Conservation (phyloP, 129 eudicot genomes). For the Chrysanthemum seticuspe region DNA sequence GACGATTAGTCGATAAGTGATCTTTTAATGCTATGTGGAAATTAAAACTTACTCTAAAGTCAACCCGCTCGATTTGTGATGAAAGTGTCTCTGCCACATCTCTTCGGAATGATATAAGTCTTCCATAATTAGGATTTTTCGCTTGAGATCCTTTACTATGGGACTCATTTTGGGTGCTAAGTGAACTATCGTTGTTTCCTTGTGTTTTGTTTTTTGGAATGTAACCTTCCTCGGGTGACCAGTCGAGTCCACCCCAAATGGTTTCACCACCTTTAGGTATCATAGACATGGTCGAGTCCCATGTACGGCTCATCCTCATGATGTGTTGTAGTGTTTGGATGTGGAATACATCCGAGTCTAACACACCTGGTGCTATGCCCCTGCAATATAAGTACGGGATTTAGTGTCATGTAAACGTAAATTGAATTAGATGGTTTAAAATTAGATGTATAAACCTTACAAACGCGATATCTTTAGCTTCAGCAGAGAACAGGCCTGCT, state of each 20-base stretch:
- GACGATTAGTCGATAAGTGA: not conserved
- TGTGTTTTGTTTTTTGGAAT: constrained; percentile 46
- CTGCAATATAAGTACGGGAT: constrained; percentile 32
- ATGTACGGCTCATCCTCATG: constrained; percentile 95
- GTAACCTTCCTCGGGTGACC: constrained; percentile 90
- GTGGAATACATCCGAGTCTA: constrained; percentile 76
- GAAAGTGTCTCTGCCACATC: constrained; percentile 55
- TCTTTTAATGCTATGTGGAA: not conserved
- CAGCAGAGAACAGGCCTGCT: constrained; percentile 91
- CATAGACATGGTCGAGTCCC: constrained; percentile 99
- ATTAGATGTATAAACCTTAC: constrained; percentile 51
- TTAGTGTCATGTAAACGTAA: not conserved
- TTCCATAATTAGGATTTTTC: constrained; percentile 57
- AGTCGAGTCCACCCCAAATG: constrained; percentile 95
- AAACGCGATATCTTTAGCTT: constrained; percentile 90
- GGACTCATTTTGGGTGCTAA: constrained; percentile 26
- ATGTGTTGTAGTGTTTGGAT: constrained; percentile 82
- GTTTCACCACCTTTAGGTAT: constrained; percentile 98
- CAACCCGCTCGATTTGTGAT: constrained; percentile 59
- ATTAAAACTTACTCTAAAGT: constrained; percentile 66
- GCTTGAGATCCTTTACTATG: constrained; percentile 22
- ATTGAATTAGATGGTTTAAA: not conserved
- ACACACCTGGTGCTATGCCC: constrained; percentile 83
- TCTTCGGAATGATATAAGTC: constrained; percentile 83
- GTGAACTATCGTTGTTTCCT: constrained; percentile 28